Percentiles rank a stretch among this genome's conserved stretches.
phyloP scores from a whole-genome alignment of 805 yeast species.

The Nakazawaea holstii region DNA sequence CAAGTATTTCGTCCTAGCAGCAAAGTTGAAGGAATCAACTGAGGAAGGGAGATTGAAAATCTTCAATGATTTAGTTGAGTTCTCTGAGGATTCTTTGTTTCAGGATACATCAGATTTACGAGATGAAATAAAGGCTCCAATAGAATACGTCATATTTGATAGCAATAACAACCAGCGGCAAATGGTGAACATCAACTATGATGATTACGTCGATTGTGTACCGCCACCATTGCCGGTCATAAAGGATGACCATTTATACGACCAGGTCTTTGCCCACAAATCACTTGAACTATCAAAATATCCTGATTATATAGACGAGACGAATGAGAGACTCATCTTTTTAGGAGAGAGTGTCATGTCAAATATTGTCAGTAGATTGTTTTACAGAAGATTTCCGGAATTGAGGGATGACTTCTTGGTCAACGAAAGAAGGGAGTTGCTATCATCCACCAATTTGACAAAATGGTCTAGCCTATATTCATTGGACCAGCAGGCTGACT shows the following conservation, averaged over 20 bases:
- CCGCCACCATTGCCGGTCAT: background rate
- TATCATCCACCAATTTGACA: background rate
- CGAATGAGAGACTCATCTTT: background rate
- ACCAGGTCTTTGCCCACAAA: background rate
- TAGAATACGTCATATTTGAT: background rate
- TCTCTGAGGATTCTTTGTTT: background rate
- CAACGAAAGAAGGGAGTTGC: background rate
- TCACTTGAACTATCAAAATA: background rate
- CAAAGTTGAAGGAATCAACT: background rate
- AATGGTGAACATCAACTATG: background rate
- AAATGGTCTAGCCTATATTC: background rate
- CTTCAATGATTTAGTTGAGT: background rate
- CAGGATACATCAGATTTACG: background rate
- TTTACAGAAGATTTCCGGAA: background rate
- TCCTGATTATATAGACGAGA: background rate
- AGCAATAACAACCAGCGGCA: background rate
- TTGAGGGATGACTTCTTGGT: background rate
- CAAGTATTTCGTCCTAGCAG: background rate
- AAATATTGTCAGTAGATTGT: background rate
- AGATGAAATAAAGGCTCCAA: background rate
- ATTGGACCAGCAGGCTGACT: background rate
- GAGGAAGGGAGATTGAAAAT: background rate
- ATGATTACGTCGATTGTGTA: background rate
- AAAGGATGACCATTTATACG: background rate
- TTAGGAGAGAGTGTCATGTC: slow-evolving; percentile 1